Base-by-base conservation (phyloP, 305 asterid genomes). In the Ilex paraguariensis region DNA sequence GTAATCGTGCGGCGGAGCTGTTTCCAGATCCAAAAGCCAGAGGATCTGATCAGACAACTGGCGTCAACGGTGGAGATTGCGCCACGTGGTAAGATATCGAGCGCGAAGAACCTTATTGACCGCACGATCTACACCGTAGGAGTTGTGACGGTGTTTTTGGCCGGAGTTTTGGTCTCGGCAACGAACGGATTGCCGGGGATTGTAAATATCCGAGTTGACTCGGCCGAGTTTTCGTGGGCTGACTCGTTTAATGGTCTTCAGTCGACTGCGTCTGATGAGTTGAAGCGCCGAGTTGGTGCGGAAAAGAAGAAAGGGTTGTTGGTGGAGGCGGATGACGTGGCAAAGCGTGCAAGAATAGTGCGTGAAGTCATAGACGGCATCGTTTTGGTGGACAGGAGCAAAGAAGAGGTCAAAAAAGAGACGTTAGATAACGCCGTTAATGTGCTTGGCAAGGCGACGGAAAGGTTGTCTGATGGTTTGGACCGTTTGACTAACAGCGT, bases 161-260 rank as follows among this genome's bases (percentile, higher is more conserved):
- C 36, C 39, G 39, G 59, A 15, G 31, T 21, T 17, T 8, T 21
- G 14, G 32, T 30, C 13, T 17, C 59, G 13, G 59, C 39, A 1
- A 5, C 16, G 10, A 4, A 10, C 39, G 59, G 59, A 15, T 7
- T 15, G 59, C 36, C 39, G 11, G 32, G 4, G 59, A 16, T 55
- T 55, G 5, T 31, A 6, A 30, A 6, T 4, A 21, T 55, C 32
- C 59, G 59, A 15, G 59, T 21, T 21, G 2, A 21, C 11, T 7
- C 59, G 31, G 59, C 10, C 14, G 31, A 16, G 59, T 55, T 55
- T 30, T 17, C 10, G 6, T 55, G 59, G 59, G 59, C 59, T 55
- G 59, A 17, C 32, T 55, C 59, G 32, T 17, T 55, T 31, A 55
- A 55, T 3, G 10, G 12, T 4, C 31, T 55, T 10, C 32, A 30